Evolutionary conservation across 441 rosid genomes (phyloP), one percentile per base, ranked within the genome.

Genomic region (Pelargonium australe): DNA sequence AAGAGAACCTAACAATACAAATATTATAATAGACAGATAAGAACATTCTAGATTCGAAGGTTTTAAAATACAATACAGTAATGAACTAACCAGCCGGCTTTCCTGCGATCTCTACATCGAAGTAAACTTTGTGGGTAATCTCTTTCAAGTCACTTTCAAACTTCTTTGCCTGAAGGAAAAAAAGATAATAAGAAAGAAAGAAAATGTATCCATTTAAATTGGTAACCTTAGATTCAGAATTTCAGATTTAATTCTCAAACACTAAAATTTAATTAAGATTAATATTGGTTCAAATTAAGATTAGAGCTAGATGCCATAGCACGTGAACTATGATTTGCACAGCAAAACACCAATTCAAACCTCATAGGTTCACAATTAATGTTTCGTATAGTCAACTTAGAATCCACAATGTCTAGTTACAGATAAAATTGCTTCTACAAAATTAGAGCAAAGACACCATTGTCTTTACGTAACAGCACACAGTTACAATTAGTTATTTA

Each of bases 41-140:
- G 25, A 23, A 23, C 25, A 23, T 23, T 23, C 25, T 23, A 23
- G 44, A 41, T 0, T 41, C 0, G 11, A 8, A 47, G n/a, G 53
- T 47, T 47, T 2, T 3, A 9, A 13, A 1, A 47, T 9, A 10
- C 1, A 11, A 49, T 5, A 12, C 57, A 49, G 57, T n/a, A 49
- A 49, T 49, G 4, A 16, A 66, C 72, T 19, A 80, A 86, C 93
- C 93, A 70, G 93, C 85, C 0, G 86, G 80, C 80, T 88, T 86
- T 57, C 90, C 93, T 3, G 68, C 87, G 19, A 83, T 80, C 77
- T 86, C 86, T 1, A 88, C 89, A 70, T 88, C 89, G 14, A 86
- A 88, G 82, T 80, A 86, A 60, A 88, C 93, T 80, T 88, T 83
- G 80, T 88, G 79, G 45, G 93, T 88, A 51, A 86, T 70, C 44